A percentile compares a stretch with the other conserved stretches of the same genome.
phyloP scores from a whole-genome alignment of 495 filamentous ascomycete genomes.

The Neurospora sp. region DNA sequence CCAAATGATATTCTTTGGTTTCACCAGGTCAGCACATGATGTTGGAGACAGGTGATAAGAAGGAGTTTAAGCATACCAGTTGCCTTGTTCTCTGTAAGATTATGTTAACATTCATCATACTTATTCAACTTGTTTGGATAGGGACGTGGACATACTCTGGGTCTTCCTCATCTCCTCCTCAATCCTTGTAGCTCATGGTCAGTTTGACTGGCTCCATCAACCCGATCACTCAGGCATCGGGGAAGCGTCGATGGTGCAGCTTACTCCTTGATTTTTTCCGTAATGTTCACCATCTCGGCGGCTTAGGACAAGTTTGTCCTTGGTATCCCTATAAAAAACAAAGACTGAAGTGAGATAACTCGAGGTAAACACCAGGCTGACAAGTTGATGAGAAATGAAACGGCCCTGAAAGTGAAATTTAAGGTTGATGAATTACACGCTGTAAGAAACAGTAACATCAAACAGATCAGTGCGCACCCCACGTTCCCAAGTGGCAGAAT shows the following conservation, averaged over 20 bases:
- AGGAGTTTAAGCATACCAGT: slow-evolving; percentile 53
- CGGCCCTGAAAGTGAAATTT: neutral
- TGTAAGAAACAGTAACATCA: neutral
- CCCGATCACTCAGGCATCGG: neutral
- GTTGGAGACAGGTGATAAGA: neutral
- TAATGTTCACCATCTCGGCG: slow-evolving; percentile 96
- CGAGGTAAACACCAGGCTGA: neutral
- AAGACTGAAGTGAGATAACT: slow-evolving; percentile 1
- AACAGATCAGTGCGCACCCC: slow-evolving; percentile 13
- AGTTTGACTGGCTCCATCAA: slow-evolving; percentile 7
- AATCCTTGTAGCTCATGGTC: slow-evolving; percentile 52
- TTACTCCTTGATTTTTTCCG: slow-evolving; percentile 98
- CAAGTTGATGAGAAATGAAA: neutral
- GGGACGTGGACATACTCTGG: slow-evolving; percentile 58
- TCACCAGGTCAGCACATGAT: slow-evolving; percentile 6
- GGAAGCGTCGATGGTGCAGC: slow-evolving; percentile 12
- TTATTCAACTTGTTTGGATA: neutral
- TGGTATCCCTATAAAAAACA: slow-evolving; percentile 4
- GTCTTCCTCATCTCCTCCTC: slow-evolving; percentile 99
- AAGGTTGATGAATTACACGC: slow-evolving; percentile 3
- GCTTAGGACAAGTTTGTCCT: slow-evolving; percentile 14
- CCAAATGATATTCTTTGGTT: slow-evolving; percentile 83
- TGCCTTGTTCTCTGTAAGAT: slow-evolving; percentile 82
- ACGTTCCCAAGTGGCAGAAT: slow-evolving; percentile 25
- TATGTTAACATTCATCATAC: slow-evolving; percentile 26